Base-by-base conservation (phyloP, 768 basidiomycete species). In the Phallus indusiatus region DNA sequence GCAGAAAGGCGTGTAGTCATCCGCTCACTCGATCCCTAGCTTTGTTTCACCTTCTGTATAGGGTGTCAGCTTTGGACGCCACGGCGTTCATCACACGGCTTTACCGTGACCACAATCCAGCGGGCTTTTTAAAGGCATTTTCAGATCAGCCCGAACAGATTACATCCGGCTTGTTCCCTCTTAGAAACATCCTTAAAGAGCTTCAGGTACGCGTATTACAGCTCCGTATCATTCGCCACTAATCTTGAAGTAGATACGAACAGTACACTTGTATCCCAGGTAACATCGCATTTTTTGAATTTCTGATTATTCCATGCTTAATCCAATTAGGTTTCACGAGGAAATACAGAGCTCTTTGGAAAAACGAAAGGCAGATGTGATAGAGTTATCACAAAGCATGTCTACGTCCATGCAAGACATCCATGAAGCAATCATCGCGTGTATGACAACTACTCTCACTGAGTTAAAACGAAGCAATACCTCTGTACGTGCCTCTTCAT, bases 91-190 rank as follows among this genome's bases (percentile, higher is more conserved):
- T 59, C 47, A 55, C 55, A 54, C 21, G 53, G 24, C 28, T 53
- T 16, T 53, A 34, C 47, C 47, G 57, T 5, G 48, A 86, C 96
- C 71, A 84, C 86, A 73, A 99, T 97, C 74, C 82, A 79, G 77
- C 76, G 1, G 95, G 95, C 1, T 99, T 98, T 70, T 75, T 97
- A 63, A 98, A 99, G 71, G 96, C 93, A 0, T 96, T 99, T 68
- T 91, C 93, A 1, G 96, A 98, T 70, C 89, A 97, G 66, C 94
- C 95, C 4, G 96, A 98, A 69, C 83, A 88, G 62, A 96, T 99
- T 61, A 94, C 88, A 0, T 90, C 84, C 62, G 95, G 94, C 1
- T 72, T 98, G 69, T 92, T 90, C 1, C 96, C 96, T 1, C 75
- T 99, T 20, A 88, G 85, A 66, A 93, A 86, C 55, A 88, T 95